These are phyloP conservation scores for Schizophyllum commune DNA, from an alignment of 1,284 basidiomycete species.

Conservation along the genomic window DNA sequence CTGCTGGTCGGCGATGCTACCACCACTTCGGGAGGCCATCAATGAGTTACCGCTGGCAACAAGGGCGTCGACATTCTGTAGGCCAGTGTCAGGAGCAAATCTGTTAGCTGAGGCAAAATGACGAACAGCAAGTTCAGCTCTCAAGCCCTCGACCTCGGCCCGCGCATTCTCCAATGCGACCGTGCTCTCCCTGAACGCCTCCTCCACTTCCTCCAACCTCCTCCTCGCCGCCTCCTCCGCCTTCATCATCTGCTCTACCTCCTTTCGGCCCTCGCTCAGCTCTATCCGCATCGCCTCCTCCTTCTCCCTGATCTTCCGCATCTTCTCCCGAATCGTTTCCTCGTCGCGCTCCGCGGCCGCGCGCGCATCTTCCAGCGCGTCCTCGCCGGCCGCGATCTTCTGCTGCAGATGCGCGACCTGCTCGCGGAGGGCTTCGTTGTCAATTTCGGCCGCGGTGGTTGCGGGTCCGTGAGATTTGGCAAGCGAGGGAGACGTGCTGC, in stretches of 20 bases:
- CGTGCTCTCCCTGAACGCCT: slow-evolving; percentile 84
- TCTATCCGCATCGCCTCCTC: slow-evolving; percentile 70
- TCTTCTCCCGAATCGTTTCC: slow-evolving; percentile 51
- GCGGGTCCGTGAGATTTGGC: slow-evolving; percentile 10
- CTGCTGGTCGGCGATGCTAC: slow-evolving; percentile 47
- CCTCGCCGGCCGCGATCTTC: slow-evolving; percentile 73
- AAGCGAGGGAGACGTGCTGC: slow-evolving; percentile 29
- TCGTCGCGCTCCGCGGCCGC: slow-evolving; percentile 71
- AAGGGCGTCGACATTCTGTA: slow-evolving; percentile 49
- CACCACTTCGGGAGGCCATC: slow-evolving; percentile 27
- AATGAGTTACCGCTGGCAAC: slow-evolving; percentile 24
- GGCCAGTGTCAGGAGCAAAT: too few relatives aligned
- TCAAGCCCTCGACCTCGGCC: slow-evolving; percentile 81
- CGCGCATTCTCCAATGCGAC: slow-evolving; percentile 85
- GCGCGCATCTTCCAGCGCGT: slow-evolving; percentile 76
- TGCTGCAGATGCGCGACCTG: slow-evolving; percentile 82
- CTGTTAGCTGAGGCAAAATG: too few relatives aligned
- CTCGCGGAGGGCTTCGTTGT: slow-evolving; percentile 86
- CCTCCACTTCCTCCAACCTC: slow-evolving; percentile 78
- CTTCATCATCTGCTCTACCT: slow-evolving; percentile 55
- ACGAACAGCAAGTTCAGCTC: slow-evolving; percentile 72
- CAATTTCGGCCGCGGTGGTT: slow-evolving; percentile 65
- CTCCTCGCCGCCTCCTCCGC: slow-evolving; percentile 55
- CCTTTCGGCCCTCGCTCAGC: slow-evolving; percentile 51
- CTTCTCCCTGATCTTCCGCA: slow-evolving; percentile 68